Evolutionary conservation across 1,139 yeast genomes (phyloP), one percentile per base, ranked within the genome.

Genomic region (Nakaseomyces sp.): DNA sequence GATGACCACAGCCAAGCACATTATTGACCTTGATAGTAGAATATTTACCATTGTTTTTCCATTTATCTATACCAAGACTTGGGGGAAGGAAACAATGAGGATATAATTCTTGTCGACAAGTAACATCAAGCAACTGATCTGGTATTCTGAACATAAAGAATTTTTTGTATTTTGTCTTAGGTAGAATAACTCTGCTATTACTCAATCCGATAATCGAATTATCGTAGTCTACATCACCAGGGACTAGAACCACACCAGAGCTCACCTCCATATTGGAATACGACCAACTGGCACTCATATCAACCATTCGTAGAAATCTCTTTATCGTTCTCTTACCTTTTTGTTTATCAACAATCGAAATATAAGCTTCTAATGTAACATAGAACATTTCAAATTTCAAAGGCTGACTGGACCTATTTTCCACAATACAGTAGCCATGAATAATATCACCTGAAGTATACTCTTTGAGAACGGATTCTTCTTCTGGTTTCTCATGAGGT

Each of bases 121-220:
- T 64, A 35, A 71, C 72, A 53, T 80, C 87, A 36, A 81, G 60
- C 26, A 79, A 61, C 45, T 69, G 70, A 32, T 67, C 65, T 0
- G 87, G 88, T 44, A 81, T 71, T 55, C 71, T 77, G 60, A 81
- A 80, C 13, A 77, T 72, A 60, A 81, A 79, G 53, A 70, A 74
- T 55, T 80, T 81, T 54, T 79, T 79, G 55, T 78, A 77, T 50
- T 66, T 73, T 1, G 60, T 60, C n/a, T 71, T 63, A 0, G 86
- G 81, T 43, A 63, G 61, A 29, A 81, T 63, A 0, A 72, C 56
- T 47, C 82, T 63, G 47, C 71, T 72, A 46, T 72, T 64, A 0
- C 76, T 73, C 16, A 81, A 57, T 0, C 84, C 86, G 43, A 77
- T 54, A 7, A 58, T 49, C 36, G 76, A 63, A 2, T 73, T 73